These are phyloP conservation scores for Scutellaria galericulata DNA, from an alignment of 257 asterid species.

Conservation along the genomic window DNA sequence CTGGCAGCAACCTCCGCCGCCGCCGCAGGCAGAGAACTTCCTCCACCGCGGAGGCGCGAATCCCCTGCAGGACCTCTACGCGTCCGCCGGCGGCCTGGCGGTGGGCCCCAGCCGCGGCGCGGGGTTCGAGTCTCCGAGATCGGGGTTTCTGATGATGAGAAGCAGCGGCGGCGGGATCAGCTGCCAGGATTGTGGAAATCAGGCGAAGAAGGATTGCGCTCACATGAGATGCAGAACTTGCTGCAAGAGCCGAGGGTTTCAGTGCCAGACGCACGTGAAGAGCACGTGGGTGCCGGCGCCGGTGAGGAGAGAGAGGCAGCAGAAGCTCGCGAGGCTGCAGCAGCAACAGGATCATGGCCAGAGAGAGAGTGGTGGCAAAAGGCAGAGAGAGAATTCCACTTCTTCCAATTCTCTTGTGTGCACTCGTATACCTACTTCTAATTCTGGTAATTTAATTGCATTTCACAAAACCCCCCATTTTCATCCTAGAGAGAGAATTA, in stretches of 20 bases:
- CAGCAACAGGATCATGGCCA: constrained; percentile 30
- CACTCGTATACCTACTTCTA: constrained; percentile 55
- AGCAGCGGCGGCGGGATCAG: constrained; percentile 69
- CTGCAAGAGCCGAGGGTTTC: constrained; percentile 87
- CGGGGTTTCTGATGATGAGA: constrained; percentile 73
- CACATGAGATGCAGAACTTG: constrained; percentile 94
- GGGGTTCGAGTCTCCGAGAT: constrained; percentile 52
- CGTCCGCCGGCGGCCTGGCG: constrained; percentile 60
- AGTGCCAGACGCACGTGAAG: constrained; percentile 78
- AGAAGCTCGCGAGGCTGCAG: constrained; percentile 50
- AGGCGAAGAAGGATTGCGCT: constrained; percentile 81
- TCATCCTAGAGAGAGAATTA: too few relatives aligned
- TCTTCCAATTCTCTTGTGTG: constrained; percentile 61
- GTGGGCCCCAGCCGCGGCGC: constrained; percentile 56
- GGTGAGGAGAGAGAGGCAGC: constrained; percentile 73
- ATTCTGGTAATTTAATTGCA: constrained; percentile 30
- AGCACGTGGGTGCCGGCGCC: constrained; percentile 97
- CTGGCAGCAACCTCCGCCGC: constrained; percentile 65
- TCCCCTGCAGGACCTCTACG: constrained; percentile 70
- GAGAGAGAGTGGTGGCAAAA: constrained; percentile 32
- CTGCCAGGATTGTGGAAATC: constrained; percentile 91
- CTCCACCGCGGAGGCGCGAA: constrained; percentile 41
- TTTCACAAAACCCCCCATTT: background rate
- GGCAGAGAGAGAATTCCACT: constrained; percentile 55
- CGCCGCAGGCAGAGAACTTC: constrained; percentile 43